Evolutionary conservation across 805 yeast genomes (phyloP), one percentile per base, ranked within the genome.

Genomic region (Yarrowia osloensis): DNA sequence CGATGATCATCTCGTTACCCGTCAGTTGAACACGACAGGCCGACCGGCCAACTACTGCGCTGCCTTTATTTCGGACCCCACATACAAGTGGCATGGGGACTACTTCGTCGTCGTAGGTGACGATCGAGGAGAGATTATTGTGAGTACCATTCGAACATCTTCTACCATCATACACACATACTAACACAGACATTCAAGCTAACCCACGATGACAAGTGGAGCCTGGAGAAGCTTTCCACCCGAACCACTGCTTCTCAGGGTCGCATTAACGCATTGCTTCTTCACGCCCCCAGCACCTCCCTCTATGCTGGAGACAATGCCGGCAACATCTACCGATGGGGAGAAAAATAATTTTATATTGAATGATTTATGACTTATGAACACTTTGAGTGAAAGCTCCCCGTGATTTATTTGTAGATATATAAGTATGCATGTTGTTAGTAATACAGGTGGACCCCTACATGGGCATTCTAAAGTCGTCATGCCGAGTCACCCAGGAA

Each of bases 231-330:
- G 47, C 15, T 55, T 19, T 55, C 63, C 8, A 55, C 35, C 13
- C 47, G 63, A 19, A 39, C 46, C 1, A 37, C 26, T 4, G 37
- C 35, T 9, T 39, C 63, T 28, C 63, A 55, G 17, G 35, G 47
- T 17, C 63, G 47, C 33, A 28, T 55, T 28, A 55, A 55, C 35
- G 63, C 63, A 7, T 28, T 55, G 47, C 63, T 55, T n/a, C 47
- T 55, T 13, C 63, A 55, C 29, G 46, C 63, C n/a, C 63, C 63
- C 46, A 55, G 63, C 37, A 55, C 49, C 15, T 55, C 63, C 8
- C 63, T 55, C 19, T 55, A 55, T 12, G 63, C 63, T n/a, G 63
- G 63, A 55, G 63, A 55, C 37, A 55, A 55, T n/a, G 33, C 63
- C 22, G 63, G 63, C 47, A 55, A 55, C 35, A 39, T 55, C 11